Conservation (phyloP, 257 asterid species). For the Linaria vulgaris region DNA sequence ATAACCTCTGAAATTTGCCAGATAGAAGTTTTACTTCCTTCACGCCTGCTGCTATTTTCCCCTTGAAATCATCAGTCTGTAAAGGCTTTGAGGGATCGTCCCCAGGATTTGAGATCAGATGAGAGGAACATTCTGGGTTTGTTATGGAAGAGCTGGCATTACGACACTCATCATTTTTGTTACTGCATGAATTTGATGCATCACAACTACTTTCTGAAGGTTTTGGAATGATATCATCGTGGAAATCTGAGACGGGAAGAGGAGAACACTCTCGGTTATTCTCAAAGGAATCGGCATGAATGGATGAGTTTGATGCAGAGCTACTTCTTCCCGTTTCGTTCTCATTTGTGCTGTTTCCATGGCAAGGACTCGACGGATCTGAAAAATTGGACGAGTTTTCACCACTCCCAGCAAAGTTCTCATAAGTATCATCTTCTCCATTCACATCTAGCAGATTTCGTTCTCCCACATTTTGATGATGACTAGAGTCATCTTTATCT, state of each 20-base stretch:
- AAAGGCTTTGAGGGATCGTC: slow-evolving; percentile 31
- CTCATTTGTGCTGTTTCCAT: slow-evolving; percentile 37
- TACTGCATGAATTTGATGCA: slow-evolving; percentile 36
- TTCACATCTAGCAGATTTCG: background rate
- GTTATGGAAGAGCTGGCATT: slow-evolving; percentile 21
- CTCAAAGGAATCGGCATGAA: slow-evolving; percentile 34
- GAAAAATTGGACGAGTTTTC: slow-evolving; percentile 47
- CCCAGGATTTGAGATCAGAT: slow-evolving; percentile 1
- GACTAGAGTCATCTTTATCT: background rate
- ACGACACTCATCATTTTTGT: slow-evolving; percentile 16
- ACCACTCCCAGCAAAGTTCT: slow-evolving; percentile 43
- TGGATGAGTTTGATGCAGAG: slow-evolving; percentile 52
- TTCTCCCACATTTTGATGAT: no score
- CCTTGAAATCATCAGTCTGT: slow-evolving; percentile 33
- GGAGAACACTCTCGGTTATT: slow-evolving; percentile 32
- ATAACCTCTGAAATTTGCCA: slow-evolving; percentile 44
- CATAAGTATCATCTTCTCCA: slow-evolving; percentile 18
- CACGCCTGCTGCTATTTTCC: slow-evolving; percentile 22
- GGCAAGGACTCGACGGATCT: slow-evolving; percentile 46
- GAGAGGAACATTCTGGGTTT: slow-evolving; percentile 22
- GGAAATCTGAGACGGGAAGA: slow-evolving; percentile 37
- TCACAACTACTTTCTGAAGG: slow-evolving; percentile 34
- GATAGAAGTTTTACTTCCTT: slow-evolving; percentile 31
- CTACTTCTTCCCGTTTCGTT: slow-evolving; percentile 56
- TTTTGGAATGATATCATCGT: no score